Conservation (phyloP, 345 rosid genomes). For the Erysimum cheiranthoides region DNA sequence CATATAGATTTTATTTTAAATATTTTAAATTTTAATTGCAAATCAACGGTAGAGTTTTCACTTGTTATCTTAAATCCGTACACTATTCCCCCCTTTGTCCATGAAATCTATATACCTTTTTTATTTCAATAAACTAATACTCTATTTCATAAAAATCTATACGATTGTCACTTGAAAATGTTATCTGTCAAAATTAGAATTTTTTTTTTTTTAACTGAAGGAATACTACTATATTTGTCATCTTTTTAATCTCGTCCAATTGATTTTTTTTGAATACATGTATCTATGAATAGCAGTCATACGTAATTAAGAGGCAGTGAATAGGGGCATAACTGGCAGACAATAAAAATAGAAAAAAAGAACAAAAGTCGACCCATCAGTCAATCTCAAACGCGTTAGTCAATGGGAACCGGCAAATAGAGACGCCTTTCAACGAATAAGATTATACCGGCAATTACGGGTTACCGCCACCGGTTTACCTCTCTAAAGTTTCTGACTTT, state of each 20-base stretch:
- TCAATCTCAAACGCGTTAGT: slow-evolving; percentile 31
- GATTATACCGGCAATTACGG: slow-evolving; percentile 19
- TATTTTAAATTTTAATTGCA: not conserved
- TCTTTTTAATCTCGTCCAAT: not conserved
- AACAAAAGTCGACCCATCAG: slow-evolving; percentile 2
- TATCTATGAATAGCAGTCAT: not conserved
- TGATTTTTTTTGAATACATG: too few species aligned
- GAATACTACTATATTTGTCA: too few species aligned
- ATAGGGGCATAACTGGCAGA: not conserved
- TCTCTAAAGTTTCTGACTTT: slow-evolving; percentile 20
- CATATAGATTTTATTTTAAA: not conserved
- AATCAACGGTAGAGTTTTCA: not conserved
- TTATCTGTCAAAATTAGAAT: too few species aligned
- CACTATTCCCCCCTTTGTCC: not conserved
- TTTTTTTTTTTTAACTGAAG: too few species aligned
- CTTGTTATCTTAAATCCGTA: not conserved
- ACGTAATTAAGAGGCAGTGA: not conserved
- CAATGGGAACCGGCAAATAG: slow-evolving; percentile 17
- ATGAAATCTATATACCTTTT: not conserved
- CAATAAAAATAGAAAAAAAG: not conserved
- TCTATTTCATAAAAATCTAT: too few species aligned
- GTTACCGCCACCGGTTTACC: slow-evolving; percentile 31
- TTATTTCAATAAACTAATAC: not conserved
- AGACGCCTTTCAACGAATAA: slow-evolving; percentile 25
- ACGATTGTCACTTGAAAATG: too few species aligned